Conservation (phyloP, 495 filamentous ascomycete genomes). For the Aspergillus olivimuriae region DNA sequence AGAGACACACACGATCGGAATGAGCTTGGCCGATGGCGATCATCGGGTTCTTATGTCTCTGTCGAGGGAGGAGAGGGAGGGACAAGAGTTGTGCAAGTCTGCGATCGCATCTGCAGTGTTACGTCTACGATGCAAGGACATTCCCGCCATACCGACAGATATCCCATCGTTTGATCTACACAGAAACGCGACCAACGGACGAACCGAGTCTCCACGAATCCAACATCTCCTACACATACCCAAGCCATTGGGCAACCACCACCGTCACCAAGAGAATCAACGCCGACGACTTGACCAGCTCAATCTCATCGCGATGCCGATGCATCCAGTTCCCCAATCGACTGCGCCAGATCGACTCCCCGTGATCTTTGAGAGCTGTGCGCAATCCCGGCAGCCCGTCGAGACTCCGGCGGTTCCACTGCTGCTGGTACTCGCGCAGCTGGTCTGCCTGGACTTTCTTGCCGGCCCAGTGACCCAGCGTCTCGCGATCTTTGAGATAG, state of each 20-base stretch:
- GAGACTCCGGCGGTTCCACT: slow-evolving; percentile 43
- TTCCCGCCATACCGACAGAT: too few species aligned
- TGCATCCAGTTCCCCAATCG: slow-evolving; percentile 12
- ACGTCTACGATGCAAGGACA: too few species aligned
- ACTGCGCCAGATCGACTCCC: slow-evolving; percentile 6
- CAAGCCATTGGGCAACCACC: slow-evolving; percentile 11
- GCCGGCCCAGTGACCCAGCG: slow-evolving; percentile 35
- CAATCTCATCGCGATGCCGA: slow-evolving; percentile 14
- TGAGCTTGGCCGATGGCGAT: too few species aligned
- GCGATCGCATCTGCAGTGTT: too few species aligned
- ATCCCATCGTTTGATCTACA: too few species aligned
- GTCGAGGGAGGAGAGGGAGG: too few species aligned
- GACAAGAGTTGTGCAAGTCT: too few species aligned
- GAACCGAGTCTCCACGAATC: too few species aligned
- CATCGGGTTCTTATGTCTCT: too few species aligned
- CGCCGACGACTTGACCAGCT: slow-evolving; percentile 12
- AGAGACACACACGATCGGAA: too few species aligned
- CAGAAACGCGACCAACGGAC: too few species aligned
- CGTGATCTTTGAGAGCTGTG: slow-evolving; percentile 21
- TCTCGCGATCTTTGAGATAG: slow-evolving; percentile 37
- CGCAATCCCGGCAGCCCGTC: slow-evolving; percentile 49
- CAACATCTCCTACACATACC: too few species aligned
- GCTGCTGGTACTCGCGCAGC: slow-evolving; percentile 38
- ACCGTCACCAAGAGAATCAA: slow-evolving; percentile 16
- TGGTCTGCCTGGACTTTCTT: slow-evolving; percentile 33